Evolutionary conservation across 2,329 filamentous ascomycete genomes (phyloP), one percentile per base, ranked within the genome.

Genomic region (Phyllachora maydis): DNA sequence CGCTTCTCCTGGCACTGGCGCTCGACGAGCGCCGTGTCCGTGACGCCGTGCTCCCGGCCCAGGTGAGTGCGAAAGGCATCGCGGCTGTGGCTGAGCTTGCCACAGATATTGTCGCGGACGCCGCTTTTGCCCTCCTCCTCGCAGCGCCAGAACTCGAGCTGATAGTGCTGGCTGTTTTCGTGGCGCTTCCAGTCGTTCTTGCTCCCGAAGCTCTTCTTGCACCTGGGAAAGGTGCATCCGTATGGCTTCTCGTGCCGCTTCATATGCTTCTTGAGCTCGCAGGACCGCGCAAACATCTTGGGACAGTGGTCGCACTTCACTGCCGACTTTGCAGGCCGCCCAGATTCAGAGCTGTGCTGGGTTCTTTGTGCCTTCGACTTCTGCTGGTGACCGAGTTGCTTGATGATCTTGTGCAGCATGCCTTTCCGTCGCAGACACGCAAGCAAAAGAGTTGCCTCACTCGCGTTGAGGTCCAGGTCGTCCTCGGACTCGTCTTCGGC

Each of bases 161-260:
- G 65, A 30, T 64, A 67, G 41, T 92, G 82, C 37, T 85, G 75
- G 10, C 64, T 68, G 32, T 68, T 74, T 39, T 93, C 85, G 38
- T 93, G 83, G 2, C 83, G 67, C 41, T 90, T 91, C 83, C 68
- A 93, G 45, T 93, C 83, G 28, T 81, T 83, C 41, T 92, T 91
- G 44, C 76, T 83, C n/a, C 83, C 83, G 34, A 92, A 92, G 0
- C 42, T 54, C 38, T 79, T 82, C 23, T 48, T 44, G 38, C 83
- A 92, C 15, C 50, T 46, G 6, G 54, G 46, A 32, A 70, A 76
- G 0, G 81, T 91, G 44, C 83, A 93, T 8, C 69, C 70, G 31
- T 85, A 92, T 0, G 81, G 83, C 32, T 68, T 70, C 6, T 65
- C 59, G 42, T 93, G 83, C 2, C 82, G 67, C 40, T 81, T 85